Evolutionary conservation across 2,329 filamentous ascomycete species (phyloP).

Genomic region (Ilyonectria robusta): DNA sequence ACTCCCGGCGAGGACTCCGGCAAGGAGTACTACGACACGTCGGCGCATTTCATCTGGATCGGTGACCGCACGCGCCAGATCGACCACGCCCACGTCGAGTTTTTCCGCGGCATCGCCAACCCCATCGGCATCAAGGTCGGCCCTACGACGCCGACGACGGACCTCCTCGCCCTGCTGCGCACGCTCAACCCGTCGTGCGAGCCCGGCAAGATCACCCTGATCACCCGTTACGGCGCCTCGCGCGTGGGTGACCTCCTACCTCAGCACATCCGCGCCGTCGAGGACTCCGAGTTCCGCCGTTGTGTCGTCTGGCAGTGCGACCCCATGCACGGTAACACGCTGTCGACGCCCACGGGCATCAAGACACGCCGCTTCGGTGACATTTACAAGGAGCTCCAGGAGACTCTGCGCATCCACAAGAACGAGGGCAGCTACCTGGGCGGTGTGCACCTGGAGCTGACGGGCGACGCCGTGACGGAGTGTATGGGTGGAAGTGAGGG

Average conservation of each 20-base stretch:
- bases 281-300: conserved; percentile 77
- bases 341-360: conserved; percentile 79
- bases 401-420: conserved; percentile 88
- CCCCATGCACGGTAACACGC: conserved; percentile 94
- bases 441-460: conserved; percentile 94
- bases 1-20: conserved; percentile 56
- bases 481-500: conserved; percentile 92
- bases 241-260: conserved; percentile 84
- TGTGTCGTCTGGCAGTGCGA: conserved; percentile 97
- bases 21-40: conserved; percentile 91
- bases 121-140: conserved; percentile 98
- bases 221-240: conserved; percentile 90
- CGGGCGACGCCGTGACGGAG: conserved; percentile 96
- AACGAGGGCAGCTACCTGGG: conserved; percentile 88
- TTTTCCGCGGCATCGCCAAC: conserved; percentile 96
- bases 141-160: conserved; percentile 82
- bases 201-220: conserved; percentile 93
- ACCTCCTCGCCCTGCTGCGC: conserved; percentile 85
- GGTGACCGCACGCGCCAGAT: conserved; percentile 96
- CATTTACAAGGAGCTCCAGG: conserved; percentile 88
- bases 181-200: conserved; percentile 87
- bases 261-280: conserved; percentile 89
- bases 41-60: conserved; percentile 98
- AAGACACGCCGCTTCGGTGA: conserved; percentile 94
- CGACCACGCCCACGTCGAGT: conserved; percentile 94